These are phyloP conservation scores for Lachancea lanzarotensis DNA, from an alignment of 805 yeast species.

Conservation along the genomic window DNA sequence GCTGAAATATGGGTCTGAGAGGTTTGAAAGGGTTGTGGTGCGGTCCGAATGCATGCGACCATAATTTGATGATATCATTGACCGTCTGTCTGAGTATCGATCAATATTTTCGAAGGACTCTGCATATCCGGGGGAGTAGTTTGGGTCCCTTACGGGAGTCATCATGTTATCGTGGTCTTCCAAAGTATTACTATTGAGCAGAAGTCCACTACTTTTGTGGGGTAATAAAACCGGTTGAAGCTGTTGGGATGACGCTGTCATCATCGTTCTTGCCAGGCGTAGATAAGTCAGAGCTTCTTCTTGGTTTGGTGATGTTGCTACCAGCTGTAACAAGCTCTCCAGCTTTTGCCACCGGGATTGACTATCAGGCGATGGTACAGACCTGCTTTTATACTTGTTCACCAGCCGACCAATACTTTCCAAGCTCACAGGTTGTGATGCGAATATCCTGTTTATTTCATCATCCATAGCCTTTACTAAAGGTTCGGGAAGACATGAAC, in stretches of 20 bases:
- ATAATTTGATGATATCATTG: constrained; percentile 27
- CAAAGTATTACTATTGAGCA: constrained; percentile 9
- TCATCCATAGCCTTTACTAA: constrained; percentile 13
- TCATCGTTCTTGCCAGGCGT: constrained; percentile 15
- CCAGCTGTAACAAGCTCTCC: constrained; percentile 14
- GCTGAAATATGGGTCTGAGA: constrained; percentile 30
- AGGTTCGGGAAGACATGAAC: constrained; percentile 18
- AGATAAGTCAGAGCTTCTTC: constrained; percentile 21
- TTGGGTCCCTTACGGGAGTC: constrained; percentile 16
- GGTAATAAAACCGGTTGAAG: constrained; percentile 1
- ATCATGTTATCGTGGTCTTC: constrained; percentile 13
- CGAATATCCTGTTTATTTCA: constrained; percentile 16
- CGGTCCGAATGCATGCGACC: constrained; percentile 3
- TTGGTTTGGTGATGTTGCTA: constrained; percentile 12
- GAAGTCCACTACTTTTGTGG: neutral
- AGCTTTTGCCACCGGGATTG: constrained; percentile 20
- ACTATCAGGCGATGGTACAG: constrained; percentile 14
- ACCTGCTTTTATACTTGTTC: constrained; percentile 13
- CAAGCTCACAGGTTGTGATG: constrained; percentile 14
- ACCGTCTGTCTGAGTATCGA: constrained; percentile 34
- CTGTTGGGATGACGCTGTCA: constrained; percentile 11
- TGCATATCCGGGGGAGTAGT: constrained; percentile 26
- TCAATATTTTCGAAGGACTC: constrained; percentile 38
- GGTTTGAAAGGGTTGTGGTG: constrained; percentile 15
- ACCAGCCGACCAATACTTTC: constrained; percentile 19